Evolutionary conservation across 257 asterid genomes (phyloP), one percentile per base, ranked within the genome.

Genomic region (Nicotiana benthamiana): DNA sequence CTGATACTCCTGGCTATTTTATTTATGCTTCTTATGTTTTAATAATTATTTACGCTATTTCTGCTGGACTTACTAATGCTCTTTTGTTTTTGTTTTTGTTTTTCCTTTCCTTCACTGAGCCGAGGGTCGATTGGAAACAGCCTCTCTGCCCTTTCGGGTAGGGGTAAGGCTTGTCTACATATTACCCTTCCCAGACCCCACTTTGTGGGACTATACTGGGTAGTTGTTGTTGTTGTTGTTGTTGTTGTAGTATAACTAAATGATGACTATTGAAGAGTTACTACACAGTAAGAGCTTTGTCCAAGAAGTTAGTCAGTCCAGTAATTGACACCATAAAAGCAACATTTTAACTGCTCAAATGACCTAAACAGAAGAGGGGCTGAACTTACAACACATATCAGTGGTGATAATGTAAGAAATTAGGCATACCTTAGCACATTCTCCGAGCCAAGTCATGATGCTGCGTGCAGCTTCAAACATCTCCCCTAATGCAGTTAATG

Each of bases 381-480:
- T 24, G 78, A 48, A 72, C 78, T 74, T 24, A 28, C 24, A 74
- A 48, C 61, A 74, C 61, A 74, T 3, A 46, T 74, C 60, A 24
- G 9, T 74, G 78, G 77, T 46, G 77, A 24, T 51, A 48, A 24
- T 13, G 78, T 5, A 70, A 18, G 56, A 28, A 18, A 13, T 52
- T 30, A 48, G 11, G 85, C 89, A 70, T 76, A 93, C 99, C 97
- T 93, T 95, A 17, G 99, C 99, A 86, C 98, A 95, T 24, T 95
- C 98, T 82, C 97, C 98, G 61, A 95, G 99, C 99, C 99, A 95
- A 83, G 80, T 83, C 99, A 95, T 95, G 85, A 93, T 95, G 87
- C 94, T 82, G 83, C 97, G 88, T 79, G 99, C 98, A 83, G 96
- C 96, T 88, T 92, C 94, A 87, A 95, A 95, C 98, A 95, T 95